Evolutionary conservation across 1,284 basidiomycete species (phyloP), one percentile per base, ranked within the genome.

Genomic region (Ceratobasidium sp.): DNA sequence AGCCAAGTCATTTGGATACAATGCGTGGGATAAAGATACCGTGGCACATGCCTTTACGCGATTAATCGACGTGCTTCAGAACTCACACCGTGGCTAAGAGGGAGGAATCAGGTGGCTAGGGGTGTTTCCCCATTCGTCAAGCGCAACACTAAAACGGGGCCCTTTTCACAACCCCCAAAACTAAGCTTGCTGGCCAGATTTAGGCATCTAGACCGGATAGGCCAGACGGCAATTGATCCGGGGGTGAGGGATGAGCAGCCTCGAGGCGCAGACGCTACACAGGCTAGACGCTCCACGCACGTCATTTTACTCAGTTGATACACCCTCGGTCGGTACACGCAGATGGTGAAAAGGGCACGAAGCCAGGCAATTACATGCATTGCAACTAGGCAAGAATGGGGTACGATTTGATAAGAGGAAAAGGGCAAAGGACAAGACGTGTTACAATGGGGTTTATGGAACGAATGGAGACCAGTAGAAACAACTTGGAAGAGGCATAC

Each of bases 381-480:
- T 46, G 42, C 42, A n/a, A 21, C 8, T 46, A 46, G 14, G 19
- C 19, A 16, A 46, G 42, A 46, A 46, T 46, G 14, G 16, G 19
- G 5, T 46, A 36, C 33, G 42, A 46, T 46, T 46, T 6, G 42
- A 21, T 46, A 46, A n/a, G 16, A 46, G 16, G 16, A 21, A 25
- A n/a, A n/a, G 42, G 19, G 42, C 5, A 16, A 46, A n/a, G 42
- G 19, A 16, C 5, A 6, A 46, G 16, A 6, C 5, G 42, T 46
- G 42, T 46, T 46, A 46, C 42, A 46, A 46, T n/a, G 14, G 42
- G 42, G 42, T 46, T 46, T 50, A 25, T 21, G 47, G 47, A 50
- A 50, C 47, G 47, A 50, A 50, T 4, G 16, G 42, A 50, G 6
- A 50, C 47, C 47, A 50, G 47, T 50, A 50, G 47, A 50, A 21